Conservation (phyloP, 2,329 filamentous ascomycete genomes). For the Parasarocladium wereldwijsianum region DNA sequence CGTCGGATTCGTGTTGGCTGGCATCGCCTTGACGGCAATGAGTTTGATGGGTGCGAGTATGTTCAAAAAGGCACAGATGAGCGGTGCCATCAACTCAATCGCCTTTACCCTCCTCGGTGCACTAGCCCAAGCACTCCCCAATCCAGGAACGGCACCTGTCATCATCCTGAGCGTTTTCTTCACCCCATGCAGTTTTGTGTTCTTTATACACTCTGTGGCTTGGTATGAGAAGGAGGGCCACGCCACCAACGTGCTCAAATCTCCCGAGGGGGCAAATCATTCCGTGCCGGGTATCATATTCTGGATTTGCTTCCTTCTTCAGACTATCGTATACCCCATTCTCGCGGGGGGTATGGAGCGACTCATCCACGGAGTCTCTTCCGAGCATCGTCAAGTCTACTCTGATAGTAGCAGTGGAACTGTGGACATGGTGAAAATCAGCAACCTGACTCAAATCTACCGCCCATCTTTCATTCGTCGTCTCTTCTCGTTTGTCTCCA, state of each 20-base stretch:
- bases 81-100: constrained; percentile 61
- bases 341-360: constrained; percentile 59
- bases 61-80: constrained; percentile 70
- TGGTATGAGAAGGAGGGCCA: constrained; percentile 50
- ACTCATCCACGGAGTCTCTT: constrained; percentile 33
- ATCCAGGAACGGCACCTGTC: constrained; percentile 44
- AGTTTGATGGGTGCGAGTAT: constrained; percentile 63
- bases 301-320: constrained; percentile 59
- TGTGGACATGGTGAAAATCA: constrained; percentile 47
- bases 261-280: constrained; percentile 48
- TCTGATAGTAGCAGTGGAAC: constrained; percentile 19
- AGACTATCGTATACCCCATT: constrained; percentile 54
- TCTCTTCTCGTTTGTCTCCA: constrained; percentile 28
- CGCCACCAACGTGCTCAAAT: constrained; percentile 42
- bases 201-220: constrained; percentile 57
- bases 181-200: constrained; percentile 70
- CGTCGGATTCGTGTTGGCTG: constrained; percentile 57
- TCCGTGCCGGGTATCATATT: constrained; percentile 53
- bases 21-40: constrained; percentile 58
- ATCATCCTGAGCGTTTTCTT: constrained; percentile 60
- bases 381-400: constrained; percentile 31
- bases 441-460: constrained; percentile 62
- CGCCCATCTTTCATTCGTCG: constrained; percentile 43
- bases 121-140: constrained; percentile 56
- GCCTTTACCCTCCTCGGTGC: constrained; percentile 58